Evolutionary conservation across 805 yeast species (phyloP), one percentile per base, ranked within the genome.

Genomic region (Pichia manshurica): DNA sequence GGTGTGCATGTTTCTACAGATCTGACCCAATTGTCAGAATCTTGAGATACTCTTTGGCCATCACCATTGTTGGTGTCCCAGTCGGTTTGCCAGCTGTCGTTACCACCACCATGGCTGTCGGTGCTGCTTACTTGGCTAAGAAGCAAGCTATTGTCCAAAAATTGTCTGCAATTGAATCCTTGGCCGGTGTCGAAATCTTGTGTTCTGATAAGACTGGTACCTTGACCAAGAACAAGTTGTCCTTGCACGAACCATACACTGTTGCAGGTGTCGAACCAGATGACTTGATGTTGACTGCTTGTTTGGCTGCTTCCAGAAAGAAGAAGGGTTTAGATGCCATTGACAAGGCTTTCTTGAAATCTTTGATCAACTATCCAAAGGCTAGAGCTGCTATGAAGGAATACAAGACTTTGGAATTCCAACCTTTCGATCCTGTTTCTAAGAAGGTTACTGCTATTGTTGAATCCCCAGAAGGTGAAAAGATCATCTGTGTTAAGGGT

Each of bases 101-200:
- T 60, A 89, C 96, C 78, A 89, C 96, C 64, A 89, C 96, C 70
- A 88, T 89, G 96, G 97, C 97, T 72, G 97, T 90, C 73, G 97
- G 97, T 82, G 97, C 96, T 71, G 96, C 96, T 68, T 87, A 89
- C 84, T 78, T 89, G 67, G 96, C 96, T 64, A 87, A 88, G 81
- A 89, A 88, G 75, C 87, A 87, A 75, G 96, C 96, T 61, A 89
- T 89, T 78, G 97, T 89, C 64, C 96, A 89, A 75, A 89, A 89
- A 71, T 78, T 87, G 66, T 84, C 93, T 68, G 95, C 96, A 58
- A 87, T 87, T 73, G 96, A 87, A 75, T 87, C 96, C 53, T 75
- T 87, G 60, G 96, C 96, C 57, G 96, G 96, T 82, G 96, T 87
- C 65, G 95, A 87, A 75, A 87, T 87, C 71, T 79, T 87, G 70